Conservation (phyloP, 116 monocot species). For the Posidonia oceanica region DNA sequence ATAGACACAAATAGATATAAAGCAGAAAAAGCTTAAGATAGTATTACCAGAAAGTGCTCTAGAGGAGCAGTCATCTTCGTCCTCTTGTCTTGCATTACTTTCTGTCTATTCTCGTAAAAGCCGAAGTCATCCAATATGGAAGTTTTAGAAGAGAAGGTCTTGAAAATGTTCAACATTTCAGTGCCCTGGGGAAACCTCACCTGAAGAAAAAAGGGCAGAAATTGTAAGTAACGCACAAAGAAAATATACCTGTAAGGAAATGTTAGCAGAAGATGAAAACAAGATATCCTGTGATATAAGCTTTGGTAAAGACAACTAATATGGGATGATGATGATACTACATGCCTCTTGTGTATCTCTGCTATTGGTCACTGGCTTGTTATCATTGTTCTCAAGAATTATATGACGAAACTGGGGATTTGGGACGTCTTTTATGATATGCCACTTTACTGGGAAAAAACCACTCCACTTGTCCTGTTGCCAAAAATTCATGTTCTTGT, state of each 20-base stretch:
- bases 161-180: slow-evolving; percentile 63
- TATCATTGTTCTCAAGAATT: slow-evolving; percentile 79
- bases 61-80: slow-evolving; percentile 20
- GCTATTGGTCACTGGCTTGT: slow-evolving; percentile 87
- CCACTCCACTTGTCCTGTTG: slow-evolving; percentile 93
- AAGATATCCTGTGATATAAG: neutral
- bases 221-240: neutral
- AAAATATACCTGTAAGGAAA: neutral
- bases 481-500: slow-evolving; percentile 84
- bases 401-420: slow-evolving; percentile 78
- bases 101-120: slow-evolving; percentile 76
- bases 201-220: slow-evolving; percentile 17
- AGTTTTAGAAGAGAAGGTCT: slow-evolving; percentile 45
- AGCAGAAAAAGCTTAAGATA: neutral
- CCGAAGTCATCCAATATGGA: slow-evolving; percentile 75
- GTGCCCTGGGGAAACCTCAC: slow-evolving; percentile 63
- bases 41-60: slow-evolving; percentile 20
- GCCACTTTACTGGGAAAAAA: slow-evolving; percentile 81
- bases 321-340: neutral
- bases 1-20: neutral
- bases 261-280: neutral
- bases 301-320: neutral
- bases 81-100: slow-evolving; percentile 63
- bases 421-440: slow-evolving; percentile 73
- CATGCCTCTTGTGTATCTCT: slow-evolving; percentile 85